phyloP scores from a whole-genome alignment of 345 rosid species.

The Iberis pinnata region DNA sequence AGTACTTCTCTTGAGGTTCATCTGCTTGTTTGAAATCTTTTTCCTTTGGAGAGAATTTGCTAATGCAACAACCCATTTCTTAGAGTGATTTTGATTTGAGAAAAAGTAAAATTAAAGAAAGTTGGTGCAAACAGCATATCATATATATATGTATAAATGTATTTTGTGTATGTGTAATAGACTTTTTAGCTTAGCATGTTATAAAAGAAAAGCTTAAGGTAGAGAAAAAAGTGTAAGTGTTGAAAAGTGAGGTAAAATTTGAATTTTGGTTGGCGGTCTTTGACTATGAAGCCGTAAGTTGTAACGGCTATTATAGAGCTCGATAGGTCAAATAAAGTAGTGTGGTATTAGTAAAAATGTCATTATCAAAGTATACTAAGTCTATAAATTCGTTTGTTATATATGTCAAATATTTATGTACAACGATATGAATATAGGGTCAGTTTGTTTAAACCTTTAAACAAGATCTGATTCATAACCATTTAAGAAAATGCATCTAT shows the following conservation, averaged over 20 bases:
- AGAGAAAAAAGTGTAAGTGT: conserved; percentile 10
- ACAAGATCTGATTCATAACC: too few species aligned
- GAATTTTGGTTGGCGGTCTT: conserved; percentile 28
- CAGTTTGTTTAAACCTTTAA: too few species aligned
- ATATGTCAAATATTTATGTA: not conserved
- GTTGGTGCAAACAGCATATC: conserved; percentile 9
- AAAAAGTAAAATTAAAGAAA: not conserved
- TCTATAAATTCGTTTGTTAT: not conserved
- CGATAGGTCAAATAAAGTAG: not conserved
- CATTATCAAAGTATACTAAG: not conserved
- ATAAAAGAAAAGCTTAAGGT: conserved; percentile 3
- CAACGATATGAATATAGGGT: too few species aligned
- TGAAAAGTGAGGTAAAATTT: conserved; percentile 13
- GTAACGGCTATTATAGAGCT: not conserved
- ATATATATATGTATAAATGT: conserved; percentile 11
- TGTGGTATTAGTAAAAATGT: not conserved
- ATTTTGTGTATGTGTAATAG: conserved; percentile 11
- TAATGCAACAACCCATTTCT: conserved; percentile 76
- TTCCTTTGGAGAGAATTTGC: conserved; percentile 49
- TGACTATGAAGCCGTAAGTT: conserved; percentile 19
- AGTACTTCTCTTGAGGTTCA: conserved; percentile 31
- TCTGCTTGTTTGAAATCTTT: conserved; percentile 27
- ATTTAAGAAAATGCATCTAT: too few species aligned
- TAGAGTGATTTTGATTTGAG: conserved; percentile 9
- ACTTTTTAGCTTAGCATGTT: conserved; percentile 20